Base-by-base conservation (phyloP, 768 basidiomycete genomes). In the Rhizopogon vesiculosus region DNA sequence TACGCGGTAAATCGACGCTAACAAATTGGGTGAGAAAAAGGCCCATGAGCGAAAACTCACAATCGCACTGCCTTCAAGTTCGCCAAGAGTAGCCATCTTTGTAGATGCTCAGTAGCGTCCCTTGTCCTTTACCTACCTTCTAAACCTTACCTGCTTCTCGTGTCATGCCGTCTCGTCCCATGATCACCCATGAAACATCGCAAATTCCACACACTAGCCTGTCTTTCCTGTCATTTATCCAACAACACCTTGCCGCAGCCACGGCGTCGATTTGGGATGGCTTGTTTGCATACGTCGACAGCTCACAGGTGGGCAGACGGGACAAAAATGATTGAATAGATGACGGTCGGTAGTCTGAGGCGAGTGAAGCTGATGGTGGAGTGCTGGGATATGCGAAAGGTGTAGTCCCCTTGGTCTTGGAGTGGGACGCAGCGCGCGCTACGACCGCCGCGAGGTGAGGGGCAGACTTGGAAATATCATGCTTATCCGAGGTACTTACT, bases 31-130 rank as follows among this genome's bases (percentile, higher is more conserved):
- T 40, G 39, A 58, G 45, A 7, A 49, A 8, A 40, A 25, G 35
- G 59, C 6, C 62, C 31, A 51, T 25, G 22, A 18, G 5, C 44
- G 35, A 42, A 33, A 38, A 68, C 83, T 58, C 63, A 93, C 91
- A 72, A 67, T 91, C 88, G 60, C 91, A 92, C 66, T 93, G 91
- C 54, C 82, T 80, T 49, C 1, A 22, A 22, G 78, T 74, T 67
- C 82, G 89, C 91, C 91, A 93, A 3, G 91, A 91, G 64, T 91
- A 93, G 0, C 88, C 87, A 44, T 83, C 77, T 67, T 91, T 91
- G 66, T 93, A 91, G 63, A 79, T 78, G 4, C 18, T 69, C 19
- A 69, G 67, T 56, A 42, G 42, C 13, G 45, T 42, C 28, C 43
- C 41, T 33, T 31, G 40, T 13, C 13, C 19, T 39, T 39, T 66